Base-by-base conservation (phyloP, 2,329 filamentous ascomycete genomes). In the Cladosporium sp. region DNA sequence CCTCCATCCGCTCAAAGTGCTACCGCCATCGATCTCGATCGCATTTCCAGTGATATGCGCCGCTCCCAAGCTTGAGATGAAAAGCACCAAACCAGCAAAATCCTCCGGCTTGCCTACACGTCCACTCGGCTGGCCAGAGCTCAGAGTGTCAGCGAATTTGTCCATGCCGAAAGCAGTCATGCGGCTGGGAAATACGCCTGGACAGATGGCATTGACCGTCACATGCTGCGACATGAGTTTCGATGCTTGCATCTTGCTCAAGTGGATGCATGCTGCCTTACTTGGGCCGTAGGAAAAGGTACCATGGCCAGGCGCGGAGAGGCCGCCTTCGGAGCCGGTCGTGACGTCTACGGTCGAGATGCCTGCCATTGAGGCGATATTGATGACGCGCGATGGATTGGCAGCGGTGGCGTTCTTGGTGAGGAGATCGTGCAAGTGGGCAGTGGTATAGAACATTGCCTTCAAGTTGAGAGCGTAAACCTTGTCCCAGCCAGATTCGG, bases 401-500 rank as follows among this genome's bases (percentile, higher is more conserved):
- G 70, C 67, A 60, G 64, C 53, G 60, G 68, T 52, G 55, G 63
- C 59, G 65, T 66, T 29, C 60, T 71, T 72, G 35, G 65, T 70
- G 59, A 75, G 70, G 20, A 73, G 53, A 47, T 65, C 68, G 16
- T 71, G 66, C 3, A 71, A 66, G n/a, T 70, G 68, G 15, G 73
- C 72, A 48, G 74, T 75, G n/a, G 71, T 74, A 38, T 69, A 67
- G 60, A 72, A 74, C 50, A 71, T 64, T 7, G 62, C 49, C 49
- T 66, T 66, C 36, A 66, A 62, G 48, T 66, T 66, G 4, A 66
- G 53, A 3, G 61, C 57, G 43, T 55, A 55, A 18, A 81, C 67
- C 55, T 79, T 77, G 55, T 79, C 78, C 76, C 78, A 82, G 35
- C 75, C 78, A 40, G 72, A 68, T 54, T 79, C 77, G 0, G 77